Evolutionary conservation across 495 filamentous ascomycete genomes (phyloP), one percentile per base, ranked within the genome.

Genomic region (Penicillium robsamsonii): DNA sequence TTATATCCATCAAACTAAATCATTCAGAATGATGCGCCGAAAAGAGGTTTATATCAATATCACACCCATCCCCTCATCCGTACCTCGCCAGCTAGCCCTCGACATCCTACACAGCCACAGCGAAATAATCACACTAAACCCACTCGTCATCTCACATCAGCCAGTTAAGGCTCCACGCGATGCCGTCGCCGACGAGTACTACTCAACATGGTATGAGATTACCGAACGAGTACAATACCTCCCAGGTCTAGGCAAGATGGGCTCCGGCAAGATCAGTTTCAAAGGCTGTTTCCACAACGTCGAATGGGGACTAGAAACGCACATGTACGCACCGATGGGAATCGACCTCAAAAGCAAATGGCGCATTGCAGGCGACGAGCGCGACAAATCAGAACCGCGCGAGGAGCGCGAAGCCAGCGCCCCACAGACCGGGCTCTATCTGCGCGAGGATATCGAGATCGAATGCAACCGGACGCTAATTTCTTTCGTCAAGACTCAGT

Each of bases 41-140:
- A 69, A 65, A 58, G 65, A 70, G 58, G 4, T 47, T 0, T 71
- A 69, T 70, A 91, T 86, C 42, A 85, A 79, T 33, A 80, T 91
- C 56, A 91, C 86, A 29, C 84, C 88, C 1, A 79, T 92, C 20
- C 89, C 90, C 0, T 50, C 79, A n/a, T 75, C 76, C 46, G 80
- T 91, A 48, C 77, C 82, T 18, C 84, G 88, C 31, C 75, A 86
- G 60, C 80, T 79, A 12, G 89, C 89, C 25, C 64, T 91, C 56
- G 76, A 81, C 25, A 86, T 86, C 20, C 80, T 92, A 6, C 87
- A 90, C 69, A 80, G 83, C 63, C 88, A 91, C 65, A 68, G 75
- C 40, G 84, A 84, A 55, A 92, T 94, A 81, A 92, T 92, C 62
- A 85, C 89, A 42, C 76, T 92, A 25, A 94, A 92, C 68, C 90